These are phyloP conservation scores for Aspergillus pseudoterreus DNA, from an alignment of 2,329 filamentous ascomycete genomes.

Conservation along the genomic window DNA sequence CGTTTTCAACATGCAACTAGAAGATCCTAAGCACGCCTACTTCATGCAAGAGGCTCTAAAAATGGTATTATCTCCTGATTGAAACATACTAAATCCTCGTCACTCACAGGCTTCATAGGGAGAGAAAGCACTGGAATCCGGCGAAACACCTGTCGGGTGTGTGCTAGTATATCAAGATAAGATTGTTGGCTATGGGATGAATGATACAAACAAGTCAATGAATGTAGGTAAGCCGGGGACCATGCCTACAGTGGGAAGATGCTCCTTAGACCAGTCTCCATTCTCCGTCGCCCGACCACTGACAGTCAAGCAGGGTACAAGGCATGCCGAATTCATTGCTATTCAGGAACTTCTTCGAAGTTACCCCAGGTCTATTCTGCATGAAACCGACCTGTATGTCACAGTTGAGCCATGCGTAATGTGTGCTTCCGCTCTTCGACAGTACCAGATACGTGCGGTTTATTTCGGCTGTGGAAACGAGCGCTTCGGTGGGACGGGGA, in stretches of 20 bases:
- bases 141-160: slow-evolving; percentile 95
- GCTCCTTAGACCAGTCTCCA: background rate
- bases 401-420: slow-evolving; percentile 99
- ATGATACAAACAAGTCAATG: slow-evolving; percentile 88
- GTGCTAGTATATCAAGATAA: slow-evolving; percentile 78
- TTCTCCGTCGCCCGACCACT: background rate
- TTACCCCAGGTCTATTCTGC: slow-evolving; percentile 65
- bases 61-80: slow-evolving; percentile 59
- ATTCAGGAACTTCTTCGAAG: slow-evolving; percentile 62
- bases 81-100: background rate
- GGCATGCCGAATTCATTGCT: slow-evolving; percentile 93
- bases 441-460: slow-evolving; percentile 81
- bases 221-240: slow-evolving; percentile 44
- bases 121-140: slow-evolving; percentile 74
- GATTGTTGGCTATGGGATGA: slow-evolving; percentile 88
- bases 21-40: slow-evolving; percentile 43
- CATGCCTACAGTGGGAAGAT: background rate
- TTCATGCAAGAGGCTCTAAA: slow-evolving; percentile 84
- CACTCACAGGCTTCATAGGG: slow-evolving; percentile 53
- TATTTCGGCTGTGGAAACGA: slow-evolving; percentile 96
- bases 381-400: slow-evolving; percentile 80
- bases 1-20: slow-evolving; percentile 2
- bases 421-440: slow-evolving; percentile 89
- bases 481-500: slow-evolving; percentile 92
- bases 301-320: slow-evolving; percentile 64